Base-by-base conservation (phyloP, 208 protist genomes). In the Leishmania mexicana region DNA sequence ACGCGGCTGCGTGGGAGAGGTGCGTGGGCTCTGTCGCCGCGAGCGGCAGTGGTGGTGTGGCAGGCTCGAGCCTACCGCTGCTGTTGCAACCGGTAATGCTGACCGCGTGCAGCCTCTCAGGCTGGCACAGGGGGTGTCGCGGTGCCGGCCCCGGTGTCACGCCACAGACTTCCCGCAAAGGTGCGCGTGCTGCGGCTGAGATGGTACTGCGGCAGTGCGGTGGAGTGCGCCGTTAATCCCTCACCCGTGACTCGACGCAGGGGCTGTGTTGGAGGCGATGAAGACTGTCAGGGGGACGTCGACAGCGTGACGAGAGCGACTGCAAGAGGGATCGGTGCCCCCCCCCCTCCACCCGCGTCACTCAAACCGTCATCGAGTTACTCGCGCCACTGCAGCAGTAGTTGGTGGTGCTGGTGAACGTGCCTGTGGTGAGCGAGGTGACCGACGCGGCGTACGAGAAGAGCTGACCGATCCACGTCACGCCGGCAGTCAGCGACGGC, bases 401-500 rank as follows among this genome's bases (percentile, higher is more conserved):
- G 40, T 85, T 71, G 42, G 71, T 68, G 2, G 57, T 24, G 67
- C 77, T 85, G 2, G 49, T 85, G 40, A 54, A 72, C 31, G 83
- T 86, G 15, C 35, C 49, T 53, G 53, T 38, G 65, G 58, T 58
- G 45, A 60, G 70, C 4, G 76, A 74, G 42, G 72, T 68, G 70
- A 49, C 53, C 40, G 83, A 85, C 15, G 77, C 19, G 21, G 57
- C 47, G 72, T 70, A 76, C 6, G 82, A 79, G 31, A 72, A 75
- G 51, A 85, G 51, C 24, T 71, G 67, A 2, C 73, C 78, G 38
- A 81, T 45, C 82, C 82, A 85, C 24, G 38, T 57, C 19, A 85
- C 82, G 21, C 82, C 82, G 15, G 82, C 82, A 58, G 58, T 81
- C 31, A 85, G 77, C 53, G 82, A 74, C 77, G 82, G 82, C 62